These are phyloP conservation scores for Phytophthora sp. DNA, from an alignment of 352 stramenopile species.

Conservation along the genomic window DNA sequence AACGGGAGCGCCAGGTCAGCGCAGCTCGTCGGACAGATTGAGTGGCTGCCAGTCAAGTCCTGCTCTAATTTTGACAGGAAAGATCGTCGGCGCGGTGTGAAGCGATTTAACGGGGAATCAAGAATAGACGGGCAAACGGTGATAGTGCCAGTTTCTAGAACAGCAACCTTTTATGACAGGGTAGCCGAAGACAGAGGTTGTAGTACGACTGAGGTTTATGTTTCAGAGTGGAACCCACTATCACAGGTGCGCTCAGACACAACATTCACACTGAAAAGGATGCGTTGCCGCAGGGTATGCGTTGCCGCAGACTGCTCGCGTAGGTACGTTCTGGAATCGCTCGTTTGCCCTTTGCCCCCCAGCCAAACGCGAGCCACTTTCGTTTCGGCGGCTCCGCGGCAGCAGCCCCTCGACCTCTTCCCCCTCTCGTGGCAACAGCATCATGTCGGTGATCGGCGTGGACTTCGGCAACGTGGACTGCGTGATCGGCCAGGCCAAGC, in stretches of 20 bases:
- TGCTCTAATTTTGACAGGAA: no score
- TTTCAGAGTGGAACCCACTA: not conserved
- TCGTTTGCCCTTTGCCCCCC: conserved; percentile 3
- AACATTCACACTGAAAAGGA: no score
- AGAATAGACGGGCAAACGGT: no score
- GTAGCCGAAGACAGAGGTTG: no score
- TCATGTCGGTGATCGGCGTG: conserved; percentile 97
- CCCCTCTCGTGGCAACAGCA: conserved; percentile 6
- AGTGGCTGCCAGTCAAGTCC: conserved; percentile 12
- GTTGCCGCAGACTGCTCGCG: not conserved
- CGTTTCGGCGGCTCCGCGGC: conserved; percentile 23
- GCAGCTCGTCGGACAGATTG: conserved; percentile 3
- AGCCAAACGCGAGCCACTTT: conserved; percentile 32
- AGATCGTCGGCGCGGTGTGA: no score
- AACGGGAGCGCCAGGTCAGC: not conserved
- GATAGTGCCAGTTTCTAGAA: no score
- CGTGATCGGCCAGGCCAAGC: conserved; percentile 96
- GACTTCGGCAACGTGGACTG: conserved; percentile 97
- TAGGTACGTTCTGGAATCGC: conserved; percentile 37
- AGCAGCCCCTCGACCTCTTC: conserved; percentile 9
- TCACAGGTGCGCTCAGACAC: not conserved
- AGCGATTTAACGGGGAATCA: no score
- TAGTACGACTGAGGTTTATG: not conserved
- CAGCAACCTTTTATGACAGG: no score
- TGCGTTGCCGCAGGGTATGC: conserved; percentile 8